A percentile compares a stretch with the other conserved stretches of the same genome.
Conservation (phyloP, 805 yeast genomes). For the Pichia gijzeniarum region DNA sequence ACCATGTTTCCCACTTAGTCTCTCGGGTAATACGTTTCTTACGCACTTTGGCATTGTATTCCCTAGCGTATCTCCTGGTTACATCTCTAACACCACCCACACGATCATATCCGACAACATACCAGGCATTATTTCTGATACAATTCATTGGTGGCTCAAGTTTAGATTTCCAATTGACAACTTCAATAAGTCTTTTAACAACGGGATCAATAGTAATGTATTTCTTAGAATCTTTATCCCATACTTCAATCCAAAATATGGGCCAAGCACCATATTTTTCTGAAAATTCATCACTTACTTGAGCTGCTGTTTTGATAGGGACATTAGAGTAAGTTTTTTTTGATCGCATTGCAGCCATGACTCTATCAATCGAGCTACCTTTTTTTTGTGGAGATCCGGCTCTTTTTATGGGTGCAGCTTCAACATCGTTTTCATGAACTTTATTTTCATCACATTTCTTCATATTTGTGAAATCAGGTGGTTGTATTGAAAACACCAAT, state of each 20-base stretch:
- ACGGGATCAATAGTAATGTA: slow-evolving; percentile 90
- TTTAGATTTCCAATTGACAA: slow-evolving; percentile 44
- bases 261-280: slow-evolving; percentile 40
- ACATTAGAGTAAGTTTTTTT: slow-evolving; percentile 19
- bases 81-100: slow-evolving; percentile 68
- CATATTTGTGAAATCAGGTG: slow-evolving; percentile 69
- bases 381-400: neutral
- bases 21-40: slow-evolving; percentile 65
- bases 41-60: slow-evolving; percentile 66
- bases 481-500: slow-evolving; percentile 77
- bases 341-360: slow-evolving; percentile 24
- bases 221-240: slow-evolving; percentile 64
- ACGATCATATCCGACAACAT: slow-evolving; percentile 72
- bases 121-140: slow-evolving; percentile 52
- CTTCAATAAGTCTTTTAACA: slow-evolving; percentile 56
- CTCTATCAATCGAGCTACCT: slow-evolving; percentile 17
- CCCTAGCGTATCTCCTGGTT: slow-evolving; percentile 72
- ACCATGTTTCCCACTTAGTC: slow-evolving; percentile 57
- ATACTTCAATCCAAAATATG: slow-evolving; percentile 89
- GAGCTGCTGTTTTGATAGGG: slow-evolving; percentile 1
- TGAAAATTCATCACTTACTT: slow-evolving; percentile 4
- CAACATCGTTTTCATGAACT: slow-evolving; percentile 8
- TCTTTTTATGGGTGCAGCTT: neutral
- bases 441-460: slow-evolving; percentile 12
- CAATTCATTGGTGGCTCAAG: slow-evolving; percentile 62